phyloP scores from a whole-genome alignment of 768 basidiomycete genomes.

The Auricularia auricula-judae region DNA sequence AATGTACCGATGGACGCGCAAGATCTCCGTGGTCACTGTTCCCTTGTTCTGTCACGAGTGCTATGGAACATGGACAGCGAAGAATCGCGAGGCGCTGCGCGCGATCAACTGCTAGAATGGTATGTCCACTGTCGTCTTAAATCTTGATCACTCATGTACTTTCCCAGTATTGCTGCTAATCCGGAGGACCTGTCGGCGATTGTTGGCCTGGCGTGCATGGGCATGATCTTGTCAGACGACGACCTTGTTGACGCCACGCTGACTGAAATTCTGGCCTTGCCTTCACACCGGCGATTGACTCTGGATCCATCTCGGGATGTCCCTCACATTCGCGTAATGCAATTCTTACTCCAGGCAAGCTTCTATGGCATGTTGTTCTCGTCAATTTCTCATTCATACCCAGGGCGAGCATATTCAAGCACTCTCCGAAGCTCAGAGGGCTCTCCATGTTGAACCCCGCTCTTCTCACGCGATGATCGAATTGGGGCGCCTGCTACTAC shows the following conservation, averaged over 20 bases:
- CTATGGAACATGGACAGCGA: slow-evolving; percentile 75
- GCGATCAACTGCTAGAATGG: slow-evolving; percentile 74
- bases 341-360: slow-evolving; percentile 62
- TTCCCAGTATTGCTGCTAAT: slow-evolving; percentile 59
- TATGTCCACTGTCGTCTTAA: slow-evolving; percentile 22
- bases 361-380: neutral
- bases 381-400: neutral
- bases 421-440: neutral
- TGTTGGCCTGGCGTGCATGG: slow-evolving; percentile 81
- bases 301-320: slow-evolving; percentile 65
- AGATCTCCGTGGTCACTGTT: slow-evolving; percentile 51
- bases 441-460: neutral
- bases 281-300: slow-evolving; percentile 49
- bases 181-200: slow-evolving; percentile 73
- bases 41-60: slow-evolving; percentile 70
- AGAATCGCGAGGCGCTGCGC: slow-evolving; percentile 68
- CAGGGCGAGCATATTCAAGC: neutral
- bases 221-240: slow-evolving; percentile 35
- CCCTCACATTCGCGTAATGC: slow-evolving; percentile 58
- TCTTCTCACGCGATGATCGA: neutral
- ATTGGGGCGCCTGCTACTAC: neutral
- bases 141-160: neutral
- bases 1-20: slow-evolving; percentile 35
- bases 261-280: slow-evolving; percentile 44
- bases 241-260: slow-evolving; percentile 13